Conservation (phyloP, 2,329 filamentous ascomycete species). For the Epichloe typhina region DNA sequence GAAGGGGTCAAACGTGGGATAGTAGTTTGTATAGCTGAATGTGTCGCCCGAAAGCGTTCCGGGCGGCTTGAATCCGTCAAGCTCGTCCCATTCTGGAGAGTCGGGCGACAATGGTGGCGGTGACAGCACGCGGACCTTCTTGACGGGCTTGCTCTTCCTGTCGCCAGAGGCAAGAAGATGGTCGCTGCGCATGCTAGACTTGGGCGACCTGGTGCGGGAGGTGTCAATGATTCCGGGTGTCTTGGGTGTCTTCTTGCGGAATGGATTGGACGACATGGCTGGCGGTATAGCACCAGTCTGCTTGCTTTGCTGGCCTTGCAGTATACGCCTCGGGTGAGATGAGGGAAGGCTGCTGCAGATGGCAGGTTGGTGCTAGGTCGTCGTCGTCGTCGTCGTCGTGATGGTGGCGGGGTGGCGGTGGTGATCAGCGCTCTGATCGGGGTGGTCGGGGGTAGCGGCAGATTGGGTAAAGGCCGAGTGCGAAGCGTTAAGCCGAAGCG, state of each 20-base stretch:
- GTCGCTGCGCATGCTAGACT: conserved; percentile 9
- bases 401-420: neutral
- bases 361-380: neutral
- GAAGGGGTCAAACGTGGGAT: conserved; percentile 18
- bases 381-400: neutral
- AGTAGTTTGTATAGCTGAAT: conserved; percentile 7
- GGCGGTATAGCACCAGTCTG: neutral
- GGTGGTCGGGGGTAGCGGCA: neutral
- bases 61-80: conserved; percentile 17
- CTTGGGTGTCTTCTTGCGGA: conserved; percentile 11
- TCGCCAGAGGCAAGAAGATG: conserved; percentile 5
- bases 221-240: conserved; percentile 8
- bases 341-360: neutral
- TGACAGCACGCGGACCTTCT: conserved; percentile 55
- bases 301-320: neutral
- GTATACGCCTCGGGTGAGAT: neutral
- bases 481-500: neutral
- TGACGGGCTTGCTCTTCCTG: conserved; percentile 38
- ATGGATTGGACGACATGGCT: conserved; percentile 14
- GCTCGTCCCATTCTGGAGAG: conserved; percentile 24
- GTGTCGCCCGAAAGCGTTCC: conserved; percentile 14
- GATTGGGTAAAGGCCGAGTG: neutral
- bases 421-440: neutral
- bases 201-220: conserved; percentile 9
- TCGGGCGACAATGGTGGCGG: conserved; percentile 49